phyloP scores from a whole-genome alignment of 441 rosid species.

The Adansonia grandidieri region DNA sequence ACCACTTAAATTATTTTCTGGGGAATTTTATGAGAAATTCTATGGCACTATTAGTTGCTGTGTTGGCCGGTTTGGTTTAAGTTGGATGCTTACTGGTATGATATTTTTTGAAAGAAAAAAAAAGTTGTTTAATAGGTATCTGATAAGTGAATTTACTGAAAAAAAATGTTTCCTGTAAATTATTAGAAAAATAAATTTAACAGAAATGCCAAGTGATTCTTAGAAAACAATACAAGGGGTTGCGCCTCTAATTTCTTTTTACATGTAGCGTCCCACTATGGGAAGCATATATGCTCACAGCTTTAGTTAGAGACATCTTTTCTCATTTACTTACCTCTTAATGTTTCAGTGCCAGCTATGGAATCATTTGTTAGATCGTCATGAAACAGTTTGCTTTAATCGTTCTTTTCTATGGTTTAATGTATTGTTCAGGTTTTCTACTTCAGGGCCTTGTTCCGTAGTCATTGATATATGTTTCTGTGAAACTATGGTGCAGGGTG shows the following conservation, averaged over 20 bases:
- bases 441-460: neutral
- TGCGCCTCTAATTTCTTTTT: too few relatives aligned
- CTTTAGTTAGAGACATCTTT: neutral
- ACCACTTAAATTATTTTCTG: neutral
- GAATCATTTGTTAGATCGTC: neutral
- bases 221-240: neutral
- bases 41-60: neutral
- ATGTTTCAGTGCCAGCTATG: neutral
- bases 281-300: neutral
- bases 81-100: neutral
- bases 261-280: neutral
- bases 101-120: too few relatives aligned
- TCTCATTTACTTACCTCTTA: neutral
- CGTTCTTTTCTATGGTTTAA: neutral
- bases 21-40: neutral
- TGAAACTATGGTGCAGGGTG: conserved; percentile 49
- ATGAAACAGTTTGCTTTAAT: neutral
- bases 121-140: too few relatives aligned
- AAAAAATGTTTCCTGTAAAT: too few relatives aligned
- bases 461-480: neutral
- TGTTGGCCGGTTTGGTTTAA: neutral
- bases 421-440: neutral
- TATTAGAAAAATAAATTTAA: neutral
- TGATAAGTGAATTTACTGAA: too few relatives aligned
- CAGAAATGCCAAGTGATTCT: neutral